Evolutionary conservation across 208 protist genomes (phyloP), one percentile per base, ranked within the genome.

Genomic region (Perkinsela sp.): DNA sequence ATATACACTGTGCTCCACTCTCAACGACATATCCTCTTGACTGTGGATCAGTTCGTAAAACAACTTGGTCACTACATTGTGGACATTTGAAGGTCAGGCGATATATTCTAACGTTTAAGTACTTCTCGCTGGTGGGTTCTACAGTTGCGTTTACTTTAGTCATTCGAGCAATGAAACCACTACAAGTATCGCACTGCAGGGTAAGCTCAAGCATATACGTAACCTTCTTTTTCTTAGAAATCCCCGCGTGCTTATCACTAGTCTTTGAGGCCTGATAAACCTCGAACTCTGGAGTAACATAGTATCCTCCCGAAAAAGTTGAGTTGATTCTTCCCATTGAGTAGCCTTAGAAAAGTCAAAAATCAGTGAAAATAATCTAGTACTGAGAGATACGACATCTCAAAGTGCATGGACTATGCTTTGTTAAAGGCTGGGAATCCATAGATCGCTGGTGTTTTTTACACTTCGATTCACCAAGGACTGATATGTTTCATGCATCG

Each of bases 241-340:
- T 57, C 6, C 13, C 22, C 6, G 40, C 6, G 13, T 57, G 6
- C 22, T 57, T 57, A 57, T 57, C 40, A n/a, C 22, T 6, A 6
- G 40, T 22, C 13, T 57, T 6, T n/a, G 40, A 57, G 13, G 22
- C 40, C 22, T 57, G 40, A 57, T 57, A 57, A 57, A 57, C 40
- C 6, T 57, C 40, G 40, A 57, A 57, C 6, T 57, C 40, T 57
- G 40, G 40, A 22, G 13, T 57, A n/a, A n/a, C 13, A 22, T 57
- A 57, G 22, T 57, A 57, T 6, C 40, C 40, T 6, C 40, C 40
- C 6, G 40, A 57, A 22, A n/a, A 57, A n/a, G 40, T 57, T 22
- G 40, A 57, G 40, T 57, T 57, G 40, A 57, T 57, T 57, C 40
- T 57, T 57, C 40, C 40, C 40, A 57, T 57, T 57, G 6, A 57